Base-by-base conservation (phyloP, 2,329 filamentous ascomycete genomes). In the Penicillium sp. region DNA sequence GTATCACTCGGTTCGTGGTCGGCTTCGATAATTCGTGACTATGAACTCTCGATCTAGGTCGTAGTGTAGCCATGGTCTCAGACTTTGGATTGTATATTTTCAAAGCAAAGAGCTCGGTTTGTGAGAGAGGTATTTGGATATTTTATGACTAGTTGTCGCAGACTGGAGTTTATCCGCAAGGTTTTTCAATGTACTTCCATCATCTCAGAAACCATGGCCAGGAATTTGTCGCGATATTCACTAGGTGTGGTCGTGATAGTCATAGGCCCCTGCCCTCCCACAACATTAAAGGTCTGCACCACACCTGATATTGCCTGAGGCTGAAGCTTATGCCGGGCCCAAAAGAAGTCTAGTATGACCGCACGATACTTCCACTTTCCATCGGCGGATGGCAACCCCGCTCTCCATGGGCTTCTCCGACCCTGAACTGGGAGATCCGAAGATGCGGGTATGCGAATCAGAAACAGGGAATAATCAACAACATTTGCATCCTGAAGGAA, bases 381-480 rank as follows among this genome's bases (percentile, higher is more conserved):
- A 63, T 90, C 85, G 0, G 79, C 75, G 9, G 86, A 88, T 0
- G 72, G 61, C 0, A 90, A 65, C 0, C 88, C 88, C 0, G 76
- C 81, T 10, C 87, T 78, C 88, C 88, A 91, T 5, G 73, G 73
- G 40, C 60, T 66, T 47, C 55, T 56, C 36, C 59, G 57, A n/a
- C 67, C 67, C 52, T 76, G 56, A 22, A 75, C 68, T 10, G 69
- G 60, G 1, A 67, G 62, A 2, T 55, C 55, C 3, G 73, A 71
- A 0, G 75, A 65, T 0, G 72, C 70, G 0, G 82, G 82, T 43
- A 81, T 77, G 3, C 88, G 81, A 1, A 90, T 83, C 0, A 91
- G 72, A 63, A 91, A 91, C 2, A 91, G 79, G 0, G 87, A 91
- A 71, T 91, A 92, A 68, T 91, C 89, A 0, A 91, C 86, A 0